A percentile compares a stretch with the other conserved stretches of the same genome.
phyloP scores from a whole-genome alignment of 2,329 filamentous ascomycete genomes.

The Aspergillus unguis region DNA sequence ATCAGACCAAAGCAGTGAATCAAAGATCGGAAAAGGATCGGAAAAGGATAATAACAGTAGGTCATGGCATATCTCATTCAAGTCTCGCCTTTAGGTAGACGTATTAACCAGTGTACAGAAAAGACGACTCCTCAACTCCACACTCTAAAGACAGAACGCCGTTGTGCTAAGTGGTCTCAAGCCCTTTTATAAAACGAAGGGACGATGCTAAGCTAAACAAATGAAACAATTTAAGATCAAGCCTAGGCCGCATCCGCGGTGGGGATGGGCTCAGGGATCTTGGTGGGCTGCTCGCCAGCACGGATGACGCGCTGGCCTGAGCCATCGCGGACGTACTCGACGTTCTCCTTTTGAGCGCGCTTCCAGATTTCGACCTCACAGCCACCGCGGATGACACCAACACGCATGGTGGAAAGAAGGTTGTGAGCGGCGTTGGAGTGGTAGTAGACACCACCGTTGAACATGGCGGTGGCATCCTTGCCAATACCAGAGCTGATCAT shows the following conservation, averaged over 20 bases:
- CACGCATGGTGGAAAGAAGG: conserved; percentile 79
- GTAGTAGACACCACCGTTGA: conserved; percentile 87
- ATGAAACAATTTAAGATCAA: conserved; percentile 20
- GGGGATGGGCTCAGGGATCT: conserved; percentile 72
- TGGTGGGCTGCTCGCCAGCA: conserved; percentile 81
- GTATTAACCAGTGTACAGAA: not conserved
- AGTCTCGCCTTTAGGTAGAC: conserved; percentile 9
- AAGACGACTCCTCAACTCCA: conserved; percentile 6
- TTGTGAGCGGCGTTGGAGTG: conserved; percentile 91
- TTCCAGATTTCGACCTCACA: conserved; percentile 94
- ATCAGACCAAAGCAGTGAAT: not conserved
- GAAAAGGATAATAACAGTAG: not conserved
- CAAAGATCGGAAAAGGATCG: not conserved
- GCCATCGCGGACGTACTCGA: conserved; percentile 75
- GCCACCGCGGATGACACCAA: conserved; percentile 80
- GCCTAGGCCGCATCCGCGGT: conserved; percentile 79
- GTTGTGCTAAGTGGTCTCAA: conserved; percentile 5
- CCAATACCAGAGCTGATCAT: conserved; percentile 79
- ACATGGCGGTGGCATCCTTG: conserved; percentile 85
- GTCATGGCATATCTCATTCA: conserved; percentile 10
- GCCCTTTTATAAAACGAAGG: conserved; percentile 5
- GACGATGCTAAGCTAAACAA: not conserved
- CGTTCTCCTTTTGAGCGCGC: conserved; percentile 74
- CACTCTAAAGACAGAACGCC: conserved; percentile 7
- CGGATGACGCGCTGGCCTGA: conserved; percentile 78